Percentiles rank a stretch among this genome's conserved stretches.
These are phyloP conservation scores for Colletotrichum sublineola DNA, from an alignment of 2,329 filamentous ascomycete species.

Conservation along the genomic window DNA sequence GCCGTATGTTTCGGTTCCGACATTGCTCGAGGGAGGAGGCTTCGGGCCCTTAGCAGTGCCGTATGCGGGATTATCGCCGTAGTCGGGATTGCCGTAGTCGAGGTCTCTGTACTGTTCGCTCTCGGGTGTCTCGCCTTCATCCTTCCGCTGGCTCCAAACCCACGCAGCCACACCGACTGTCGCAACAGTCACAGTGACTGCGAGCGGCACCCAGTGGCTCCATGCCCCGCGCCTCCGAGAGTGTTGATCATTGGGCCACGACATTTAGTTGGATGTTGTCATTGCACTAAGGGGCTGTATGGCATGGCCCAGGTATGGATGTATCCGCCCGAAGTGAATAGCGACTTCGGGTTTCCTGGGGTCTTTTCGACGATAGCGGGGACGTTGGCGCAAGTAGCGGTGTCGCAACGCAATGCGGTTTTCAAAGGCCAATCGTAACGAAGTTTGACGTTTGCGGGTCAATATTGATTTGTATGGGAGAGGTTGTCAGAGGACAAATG, in stretches of 20 bases:
- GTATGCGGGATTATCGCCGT: constrained; percentile 66
- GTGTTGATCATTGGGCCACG: constrained; percentile 72
- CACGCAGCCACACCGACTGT: constrained; percentile 89
- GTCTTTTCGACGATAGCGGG: not conserved
- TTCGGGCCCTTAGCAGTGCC: constrained; percentile 54
- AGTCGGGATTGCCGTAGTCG: constrained; percentile 63
- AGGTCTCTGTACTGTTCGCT: constrained; percentile 67
- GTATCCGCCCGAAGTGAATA: constrained; percentile 6
- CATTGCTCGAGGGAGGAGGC: constrained; percentile 56
- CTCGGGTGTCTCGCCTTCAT: constrained; percentile 77
- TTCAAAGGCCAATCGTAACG: constrained; percentile 1
- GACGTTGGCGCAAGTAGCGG: not conserved
- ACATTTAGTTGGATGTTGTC: constrained; percentile 60
- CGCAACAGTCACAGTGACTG: constrained; percentile 87
- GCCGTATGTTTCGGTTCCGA: constrained; percentile 59
- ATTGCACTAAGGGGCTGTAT: constrained; percentile 36
- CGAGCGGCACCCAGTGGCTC: constrained; percentile 91
- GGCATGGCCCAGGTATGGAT: constrained; percentile 27
- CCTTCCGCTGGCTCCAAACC: constrained; percentile 91
- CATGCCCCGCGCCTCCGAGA: constrained; percentile 72
- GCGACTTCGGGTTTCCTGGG: constrained; percentile 8
- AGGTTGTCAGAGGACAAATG: constrained; percentile 18
- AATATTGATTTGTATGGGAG: not conserved
- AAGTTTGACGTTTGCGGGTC: not conserved
- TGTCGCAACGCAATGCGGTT: not conserved